Base-by-base conservation (phyloP, 441 rosid genomes). In the Bocquillonia castaneifolia region DNA sequence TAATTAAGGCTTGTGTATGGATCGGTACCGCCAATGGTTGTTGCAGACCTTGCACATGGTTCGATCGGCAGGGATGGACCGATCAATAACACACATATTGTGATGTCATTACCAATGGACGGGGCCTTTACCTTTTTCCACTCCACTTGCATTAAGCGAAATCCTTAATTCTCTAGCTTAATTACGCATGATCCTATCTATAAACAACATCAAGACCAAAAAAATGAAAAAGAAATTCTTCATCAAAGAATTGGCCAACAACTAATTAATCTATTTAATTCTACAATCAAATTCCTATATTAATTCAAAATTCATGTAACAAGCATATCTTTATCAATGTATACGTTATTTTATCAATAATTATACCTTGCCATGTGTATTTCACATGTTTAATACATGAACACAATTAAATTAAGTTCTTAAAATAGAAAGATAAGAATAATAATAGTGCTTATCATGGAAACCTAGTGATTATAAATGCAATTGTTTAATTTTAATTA, bases 51-150 rank as follows among this genome's bases (percentile, higher is more conserved):
- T 29, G 67, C 40, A n/a, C 22, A 57, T 57, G 48, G 56, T 31
- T 48, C 56, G 56, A 48, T 63, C 6, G 12, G 39, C 15, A 63
- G 34, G 18, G 37, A 31, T 44, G 54, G 55, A 63, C 47, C 67
- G 29, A 45, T 18, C 31, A 1, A 42, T 20, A 40, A 28, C 26
- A 25, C 25, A 7, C 10, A 17, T 26, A 37, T 42, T 42, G 2
- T 12, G 51, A 42, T 62, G 50, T 39, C 51, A 14, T 40, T 57
- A 31, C 25, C 0, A 25, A 57, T 25, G 12, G 39, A 36, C 5
- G 22, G 45, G 20, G 32, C 0, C 37, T 36, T n/a, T 9, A 9
- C 39, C 10, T 23, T 29, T n/a, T 1, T 3, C 34, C 25, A 23
- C 8, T 26, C 13, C n/a, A 54, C n/a, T 52, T 6, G 57, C 37